Evolutionary conservation across 257 asterid genomes (phyloP), one percentile per base, ranked within the genome.

Genomic region (Scutellaria baicalensis): DNA sequence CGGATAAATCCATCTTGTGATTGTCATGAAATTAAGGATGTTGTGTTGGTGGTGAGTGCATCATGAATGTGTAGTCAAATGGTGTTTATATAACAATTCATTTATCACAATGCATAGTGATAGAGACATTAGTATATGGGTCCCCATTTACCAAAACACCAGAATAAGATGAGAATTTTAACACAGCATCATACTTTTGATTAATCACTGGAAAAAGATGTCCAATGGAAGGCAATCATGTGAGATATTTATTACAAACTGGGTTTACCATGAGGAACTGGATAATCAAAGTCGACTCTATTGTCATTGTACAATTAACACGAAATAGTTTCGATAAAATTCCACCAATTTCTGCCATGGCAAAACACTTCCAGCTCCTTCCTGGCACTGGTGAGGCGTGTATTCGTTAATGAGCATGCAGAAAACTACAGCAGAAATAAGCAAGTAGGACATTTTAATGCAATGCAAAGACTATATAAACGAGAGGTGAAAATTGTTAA

Each of bases 351-450:
- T 47, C 69, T n/a, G 59, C 70, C 33, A 48, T 73, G 11, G 75
- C 68, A 60, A n/a, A 75, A 71, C 58, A 48, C 63, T 61, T 72
- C 75, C 74, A 79, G 61, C 76, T 67, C 70, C 65, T 71, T 63
- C 84, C 81, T 79, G 79, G 20, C 39, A 66, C 63, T 21, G 47
- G 56, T 4, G 36, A 75, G 52, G 31, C 16, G 10, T 55, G 66
- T 36, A 58, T 44, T 7, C 35, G 56, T 36, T 57, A 11, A 51
- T 31, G 48, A 60, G 45, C 51, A 51, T 9, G 18, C 18, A 54
- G 56, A 70, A 7, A 69, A 12, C 49, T 49, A 1, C 16, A 18
- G n/a, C 11, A 40, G 12, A 7, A 5, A 40, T 6, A 12, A 8
- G 23, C 51, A 39, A 27, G 54, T 12, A 9, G 2, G 11, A 1